phyloP scores from a whole-genome alignment of 257 asterid species.

The Solanum sparsipilum region DNA sequence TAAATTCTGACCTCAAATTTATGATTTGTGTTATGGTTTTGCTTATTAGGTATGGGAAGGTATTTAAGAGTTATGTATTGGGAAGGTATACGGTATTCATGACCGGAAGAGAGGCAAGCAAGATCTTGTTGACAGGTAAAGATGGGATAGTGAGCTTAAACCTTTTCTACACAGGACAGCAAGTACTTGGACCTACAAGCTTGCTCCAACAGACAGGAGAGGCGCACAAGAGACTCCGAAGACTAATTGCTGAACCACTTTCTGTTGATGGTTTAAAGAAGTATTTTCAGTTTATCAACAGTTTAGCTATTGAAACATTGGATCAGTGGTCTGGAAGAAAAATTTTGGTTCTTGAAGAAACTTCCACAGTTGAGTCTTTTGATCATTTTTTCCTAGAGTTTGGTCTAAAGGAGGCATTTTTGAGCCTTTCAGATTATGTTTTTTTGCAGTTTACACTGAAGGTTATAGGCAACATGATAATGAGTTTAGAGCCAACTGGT shows the following conservation, averaged over 20 bases:
- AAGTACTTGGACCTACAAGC: constrained; percentile 78
- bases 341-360: constrained; percentile 63
- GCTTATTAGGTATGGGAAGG: constrained; percentile 65
- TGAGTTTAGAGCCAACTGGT: constrained; percentile 82
- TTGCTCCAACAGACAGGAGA: constrained; percentile 80
- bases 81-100: constrained; percentile 70
- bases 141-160: constrained; percentile 77
- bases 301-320: constrained; percentile 54
- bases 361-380: constrained; percentile 50
- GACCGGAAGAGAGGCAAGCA: constrained; percentile 77
- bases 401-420: neutral
- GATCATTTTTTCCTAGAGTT: neutral
- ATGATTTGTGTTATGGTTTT: neutral
- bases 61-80: constrained; percentile 62
- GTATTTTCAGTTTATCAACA: constrained; percentile 64
- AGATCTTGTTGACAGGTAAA: constrained; percentile 71
- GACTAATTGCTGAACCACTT: constrained; percentile 68
- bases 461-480: constrained; percentile 86
- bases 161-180: constrained; percentile 74
- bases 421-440: neutral
- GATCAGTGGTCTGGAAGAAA: constrained; percentile 49
- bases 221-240: constrained; percentile 55
- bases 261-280: constrained; percentile 56
- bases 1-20: neutral
- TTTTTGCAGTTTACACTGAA: constrained; percentile 65